A percentile compares a stretch with the other conserved stretches of the same genome.
phyloP scores from a whole-genome alignment of 1,284 basidiomycete species.

The Ganoderma sinense region DNA sequence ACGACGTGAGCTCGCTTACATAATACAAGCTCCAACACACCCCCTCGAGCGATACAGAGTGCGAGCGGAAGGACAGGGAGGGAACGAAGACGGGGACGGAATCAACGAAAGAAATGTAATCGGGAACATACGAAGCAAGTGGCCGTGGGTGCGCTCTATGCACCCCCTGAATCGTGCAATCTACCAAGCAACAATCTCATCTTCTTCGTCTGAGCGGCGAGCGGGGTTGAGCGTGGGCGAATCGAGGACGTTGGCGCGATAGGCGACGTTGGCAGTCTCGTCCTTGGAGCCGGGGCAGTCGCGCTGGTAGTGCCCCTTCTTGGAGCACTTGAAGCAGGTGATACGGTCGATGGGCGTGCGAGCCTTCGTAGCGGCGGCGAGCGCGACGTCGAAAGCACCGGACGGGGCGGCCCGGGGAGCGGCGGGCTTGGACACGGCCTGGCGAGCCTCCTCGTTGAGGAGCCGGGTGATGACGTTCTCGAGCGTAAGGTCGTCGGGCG shows the following conservation, averaged over 20 bases:
- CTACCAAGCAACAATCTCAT: background rate
- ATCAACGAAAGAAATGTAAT: background rate
- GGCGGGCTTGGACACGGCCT: conserved; percentile 7
- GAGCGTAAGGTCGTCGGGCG: conserved; percentile 32
- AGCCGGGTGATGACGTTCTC: conserved; percentile 39
- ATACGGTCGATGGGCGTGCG: conserved; percentile 23
- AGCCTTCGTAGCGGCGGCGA: background rate
- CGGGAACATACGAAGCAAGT: background rate
- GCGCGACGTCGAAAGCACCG: background rate
- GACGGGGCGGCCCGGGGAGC: background rate
- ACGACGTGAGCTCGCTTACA: background rate
- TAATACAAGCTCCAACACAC: background rate
- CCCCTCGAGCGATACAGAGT: background rate
- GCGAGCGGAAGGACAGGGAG: background rate
- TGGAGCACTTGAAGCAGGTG: conserved; percentile 37
- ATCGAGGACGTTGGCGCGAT: background rate
- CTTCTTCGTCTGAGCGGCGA: background rate
- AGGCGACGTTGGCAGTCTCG: background rate
- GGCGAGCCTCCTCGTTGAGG: conserved; percentile 40
- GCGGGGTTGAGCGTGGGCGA: background rate
- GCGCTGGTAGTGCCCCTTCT: conserved; percentile 40
- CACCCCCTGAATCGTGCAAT: background rate
- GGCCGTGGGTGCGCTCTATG: background rate
- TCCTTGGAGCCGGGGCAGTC: conserved; percentile 25
- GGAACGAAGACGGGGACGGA: background rate